These are phyloP conservation scores for Funneliformis mosseae DNA, from an alignment of 192 early-diverging fungal genomes.

Conservation along the genomic window DNA sequence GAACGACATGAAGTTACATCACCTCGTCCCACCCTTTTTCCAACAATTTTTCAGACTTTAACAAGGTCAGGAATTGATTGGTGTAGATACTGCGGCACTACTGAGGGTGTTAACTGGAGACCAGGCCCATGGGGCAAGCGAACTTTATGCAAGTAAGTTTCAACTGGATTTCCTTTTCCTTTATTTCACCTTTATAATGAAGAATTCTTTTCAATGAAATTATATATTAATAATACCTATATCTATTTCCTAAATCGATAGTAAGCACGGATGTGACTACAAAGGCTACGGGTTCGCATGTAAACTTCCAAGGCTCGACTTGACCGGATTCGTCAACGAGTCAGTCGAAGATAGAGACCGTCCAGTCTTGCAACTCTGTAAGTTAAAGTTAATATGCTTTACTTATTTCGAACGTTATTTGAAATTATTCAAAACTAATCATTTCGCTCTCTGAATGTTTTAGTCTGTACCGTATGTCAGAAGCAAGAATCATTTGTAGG, in stretches of 20 bases:
- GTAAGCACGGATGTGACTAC: constrained; percentile 94
- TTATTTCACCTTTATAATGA: neutral
- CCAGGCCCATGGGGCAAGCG: constrained; percentile 95
- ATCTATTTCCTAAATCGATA: constrained; percentile 30
- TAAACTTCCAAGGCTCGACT: constrained; percentile 83
- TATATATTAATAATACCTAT: neutral
- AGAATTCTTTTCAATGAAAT: neutral
- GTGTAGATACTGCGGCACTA: constrained; percentile 93
- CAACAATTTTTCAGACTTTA: constrained; percentile 67
- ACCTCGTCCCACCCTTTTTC: constrained; percentile 39
- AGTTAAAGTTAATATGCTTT: constrained; percentile 25
- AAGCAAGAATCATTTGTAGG: constrained; percentile 60
- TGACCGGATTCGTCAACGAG: constrained; percentile 76
- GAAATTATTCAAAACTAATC: no score
- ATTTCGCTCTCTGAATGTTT: neutral
- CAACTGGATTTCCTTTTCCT: no score
- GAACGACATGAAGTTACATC: constrained; percentile 5
- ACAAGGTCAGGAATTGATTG: constrained; percentile 71
- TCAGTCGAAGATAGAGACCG: constrained; percentile 76
- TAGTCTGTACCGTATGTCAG: constrained; percentile 74
- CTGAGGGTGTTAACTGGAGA: constrained; percentile 86
- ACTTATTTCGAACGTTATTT: no score
- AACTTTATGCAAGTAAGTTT: constrained; percentile 84
- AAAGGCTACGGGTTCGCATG: constrained; percentile 93
- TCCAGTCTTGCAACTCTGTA: constrained; percentile 87